A percentile compares a stretch with the other conserved stretches of the same genome.
Evolutionary conservation across 495 filamentous ascomycete species (phyloP).

Genomic region (Arthonia radiata): DNA sequence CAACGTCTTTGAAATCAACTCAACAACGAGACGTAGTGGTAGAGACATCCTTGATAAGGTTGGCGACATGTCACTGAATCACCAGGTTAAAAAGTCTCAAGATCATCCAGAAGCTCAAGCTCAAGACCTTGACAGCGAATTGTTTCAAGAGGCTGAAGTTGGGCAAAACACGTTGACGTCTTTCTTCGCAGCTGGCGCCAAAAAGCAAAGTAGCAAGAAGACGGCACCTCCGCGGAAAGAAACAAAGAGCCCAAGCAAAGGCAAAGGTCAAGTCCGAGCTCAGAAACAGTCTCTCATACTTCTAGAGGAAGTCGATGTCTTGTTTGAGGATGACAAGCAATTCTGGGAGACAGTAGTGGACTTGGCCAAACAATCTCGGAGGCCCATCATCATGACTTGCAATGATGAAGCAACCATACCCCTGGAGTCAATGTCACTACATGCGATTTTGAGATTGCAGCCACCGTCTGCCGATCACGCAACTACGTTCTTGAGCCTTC

Average conservation of each 20-base stretch:
- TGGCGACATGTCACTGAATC: conserved; percentile 89
- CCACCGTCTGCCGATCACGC: conserved; percentile 41
- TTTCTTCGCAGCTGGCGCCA: conserved; percentile 34
- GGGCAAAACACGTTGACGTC: conserved; percentile 52
- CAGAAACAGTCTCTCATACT: conserved; percentile 92
- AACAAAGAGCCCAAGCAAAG: conserved; percentile 20
- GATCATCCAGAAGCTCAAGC: conserved; percentile 1
- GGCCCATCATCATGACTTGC: conserved; percentile 87
- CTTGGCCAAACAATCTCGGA: conserved; percentile 58
- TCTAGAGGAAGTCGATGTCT: conserved; percentile 77
- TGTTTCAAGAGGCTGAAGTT: conserved; percentile 20
- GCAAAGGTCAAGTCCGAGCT: conserved; percentile 10
- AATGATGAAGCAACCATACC: conserved; percentile 65
- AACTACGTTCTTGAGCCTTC: conserved; percentile 53
- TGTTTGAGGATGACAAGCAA: conserved; percentile 84
- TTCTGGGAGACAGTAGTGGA: conserved; percentile 70
- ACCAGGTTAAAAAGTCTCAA: conserved; percentile 44
- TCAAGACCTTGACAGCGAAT: conserved; percentile 5
- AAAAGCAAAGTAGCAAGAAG: conserved; percentile 5
- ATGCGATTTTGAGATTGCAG: conserved; percentile 68
- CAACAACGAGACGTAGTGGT: conserved; percentile 57
- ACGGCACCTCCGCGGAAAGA: conserved; percentile 6
- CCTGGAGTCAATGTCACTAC: conserved; percentile 38
- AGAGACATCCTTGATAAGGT: conserved; percentile 80
- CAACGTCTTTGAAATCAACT: conserved; percentile 85